Evolutionary conservation across 2,329 filamentous ascomycete genomes (phyloP), one percentile per base, ranked within the genome.

Genomic region (Venturia asperata): DNA sequence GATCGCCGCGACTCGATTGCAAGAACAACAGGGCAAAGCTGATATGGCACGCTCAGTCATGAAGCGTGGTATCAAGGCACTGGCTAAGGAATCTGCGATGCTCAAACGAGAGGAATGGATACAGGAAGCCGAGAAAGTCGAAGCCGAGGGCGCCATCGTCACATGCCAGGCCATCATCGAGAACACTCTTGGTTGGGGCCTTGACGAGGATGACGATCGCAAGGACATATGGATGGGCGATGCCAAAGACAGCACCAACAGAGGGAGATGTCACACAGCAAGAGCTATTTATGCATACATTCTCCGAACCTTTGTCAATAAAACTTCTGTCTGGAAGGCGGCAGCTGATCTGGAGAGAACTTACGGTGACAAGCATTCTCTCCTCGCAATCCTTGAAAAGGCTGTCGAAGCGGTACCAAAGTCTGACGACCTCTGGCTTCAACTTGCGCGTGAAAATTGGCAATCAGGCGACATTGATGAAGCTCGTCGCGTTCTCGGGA

Each of bases 41-140:
- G 82, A 84, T 64, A 92, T 89, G 77, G 85, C 92, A 11, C 72
- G 75, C 71, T 95, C 91, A 71, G 90, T 97, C 66, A 97, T 99
- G 90, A 93, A 94, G 74, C 89, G 91, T 79, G 94, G 91, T 56
- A 86, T 97, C 41, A 91, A 95, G 72, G 87, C 92, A 24, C 82
- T 99, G 41, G 91, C 88, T 45, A 91, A 92, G 71, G 92, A 96
- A 72, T 92, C 90, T 37, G 93, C 94, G 13, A 99, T 99, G 95
- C 85, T 94, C 47, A 96, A 96, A 76, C 88, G 95, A 49, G 94
- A 99, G 74, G 92, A 97, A 70, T 99, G 94, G 94, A 95, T 99
- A 64, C 83, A 85, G 5, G 92, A 97, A 75, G 95, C 94, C 0
- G 94, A 99, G 75, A 90, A 90, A 68, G 97, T 93, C 73, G 94